Conservation (phyloP, 1,139 yeast genomes). For the Fermentozyma sake region DNA sequence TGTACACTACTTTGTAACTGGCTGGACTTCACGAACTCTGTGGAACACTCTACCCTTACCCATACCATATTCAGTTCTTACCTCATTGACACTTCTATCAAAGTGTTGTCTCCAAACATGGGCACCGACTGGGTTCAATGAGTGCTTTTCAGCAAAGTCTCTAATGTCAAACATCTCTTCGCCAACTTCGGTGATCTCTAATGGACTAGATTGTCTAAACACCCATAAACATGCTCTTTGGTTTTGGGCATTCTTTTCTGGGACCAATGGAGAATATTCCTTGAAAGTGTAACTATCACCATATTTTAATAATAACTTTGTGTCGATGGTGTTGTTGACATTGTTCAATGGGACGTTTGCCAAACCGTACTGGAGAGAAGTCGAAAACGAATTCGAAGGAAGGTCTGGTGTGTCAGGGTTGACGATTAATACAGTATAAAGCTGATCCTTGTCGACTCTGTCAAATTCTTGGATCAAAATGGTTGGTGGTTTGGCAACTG, state of each 20-base stretch:
- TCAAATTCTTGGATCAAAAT: constrained; percentile 75
- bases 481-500: constrained; percentile 70
- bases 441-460: constrained; percentile 31
- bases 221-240: constrained; percentile 93
- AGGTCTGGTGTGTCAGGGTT: constrained; percentile 92
- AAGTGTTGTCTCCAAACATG: constrained; percentile 86
- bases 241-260: constrained; percentile 79
- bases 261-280: constrained; percentile 78
- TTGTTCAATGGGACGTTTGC: constrained; percentile 61
- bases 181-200: constrained; percentile 8
- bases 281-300: constrained; percentile 41
- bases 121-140: constrained; percentile 78
- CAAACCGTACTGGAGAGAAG: constrained; percentile 77
- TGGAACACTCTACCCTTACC: constrained; percentile 72
- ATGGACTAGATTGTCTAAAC: constrained; percentile 55
- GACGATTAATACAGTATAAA: constrained; percentile 74
- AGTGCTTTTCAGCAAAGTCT: constrained; percentile 49
- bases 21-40: constrained; percentile 38
- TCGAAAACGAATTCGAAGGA: constrained; percentile 59
- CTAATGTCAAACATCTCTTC: constrained; percentile 64
- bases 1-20: constrained; percentile 11
- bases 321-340: constrained; percentile 55
- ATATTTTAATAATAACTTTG: constrained; percentile 39
- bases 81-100: constrained; percentile 68
- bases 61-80: constrained; percentile 70